Conservation (phyloP, 2,329 filamentous ascomycete species). For the Pseudopithomyces maydicus region DNA sequence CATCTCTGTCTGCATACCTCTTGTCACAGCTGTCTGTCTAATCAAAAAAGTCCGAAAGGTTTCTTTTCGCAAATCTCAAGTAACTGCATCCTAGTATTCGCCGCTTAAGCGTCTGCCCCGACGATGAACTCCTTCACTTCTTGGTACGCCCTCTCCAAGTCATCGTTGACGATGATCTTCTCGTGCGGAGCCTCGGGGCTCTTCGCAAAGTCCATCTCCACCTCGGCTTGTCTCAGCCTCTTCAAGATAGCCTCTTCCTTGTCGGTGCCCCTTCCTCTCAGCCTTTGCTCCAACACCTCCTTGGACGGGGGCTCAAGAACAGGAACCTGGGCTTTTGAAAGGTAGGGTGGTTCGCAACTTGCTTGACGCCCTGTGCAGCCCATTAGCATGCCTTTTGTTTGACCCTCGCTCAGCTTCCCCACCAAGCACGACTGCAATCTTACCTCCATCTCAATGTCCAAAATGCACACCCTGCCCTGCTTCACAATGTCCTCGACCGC, state of each 20-base stretch:
- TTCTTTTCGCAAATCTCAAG: not conserved
- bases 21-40: no score
- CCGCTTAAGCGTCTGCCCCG: slow-evolving; percentile 32
- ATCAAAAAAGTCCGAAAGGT: not conserved
- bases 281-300: slow-evolving; percentile 69
- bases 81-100: not conserved
- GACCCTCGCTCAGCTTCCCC: not conserved
- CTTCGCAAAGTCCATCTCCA: slow-evolving; percentile 49
- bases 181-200: slow-evolving; percentile 55
- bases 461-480: slow-evolving; percentile 74
- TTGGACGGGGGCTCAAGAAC: slow-evolving; percentile 83
- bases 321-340: slow-evolving; percentile 76
- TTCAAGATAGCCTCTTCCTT: slow-evolving; percentile 56
- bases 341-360: slow-evolving; percentile 74
- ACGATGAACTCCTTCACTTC: slow-evolving; percentile 59
- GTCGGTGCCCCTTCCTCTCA: slow-evolving; percentile 51
- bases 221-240: slow-evolving; percentile 53
- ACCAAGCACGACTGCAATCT: not conserved
- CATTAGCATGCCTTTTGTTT: not conserved
- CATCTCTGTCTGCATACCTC: no score
- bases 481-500: slow-evolving; percentile 77
- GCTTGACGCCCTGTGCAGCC: slow-evolving; percentile 75
- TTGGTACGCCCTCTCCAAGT: slow-evolving; percentile 56
- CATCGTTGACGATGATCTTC: slow-evolving; percentile 57
- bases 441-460: slow-evolving; percentile 98